A percentile compares a stretch with the other conserved stretches of the same genome.
These are phyloP conservation scores for Hymenoscyphus scutula DNA, from an alignment of 2,329 filamentous ascomycete genomes.

Conservation along the genomic window DNA sequence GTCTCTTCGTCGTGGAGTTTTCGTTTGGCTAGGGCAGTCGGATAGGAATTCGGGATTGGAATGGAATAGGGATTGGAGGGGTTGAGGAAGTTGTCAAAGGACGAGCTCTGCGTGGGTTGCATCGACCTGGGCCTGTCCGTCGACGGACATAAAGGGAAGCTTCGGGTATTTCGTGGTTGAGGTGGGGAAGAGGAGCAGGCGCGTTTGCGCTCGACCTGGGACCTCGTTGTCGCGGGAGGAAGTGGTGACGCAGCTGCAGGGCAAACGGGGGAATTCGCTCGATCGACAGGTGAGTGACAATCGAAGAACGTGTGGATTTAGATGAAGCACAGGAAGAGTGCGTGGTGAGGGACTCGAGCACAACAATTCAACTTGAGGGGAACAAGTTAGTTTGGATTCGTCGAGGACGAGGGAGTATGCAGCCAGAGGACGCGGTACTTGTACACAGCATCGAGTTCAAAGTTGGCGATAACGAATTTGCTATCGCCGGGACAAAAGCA, in stretches of 20 bases:
- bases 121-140: constrained; percentile 32
- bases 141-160: constrained; percentile 22
- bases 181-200: background rate
- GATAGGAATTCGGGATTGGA: background rate
- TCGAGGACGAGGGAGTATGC: background rate
- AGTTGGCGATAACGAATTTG: background rate
- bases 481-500: constrained; percentile 10
- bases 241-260: background rate
- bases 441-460: background rate
- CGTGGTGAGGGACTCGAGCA: background rate
- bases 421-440: background rate
- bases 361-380: background rate
- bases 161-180: background rate
- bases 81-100: constrained; percentile 24
- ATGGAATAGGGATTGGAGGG: constrained; percentile 9
- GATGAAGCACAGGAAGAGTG: background rate
- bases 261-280: background rate
- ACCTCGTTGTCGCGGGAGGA: background rate
- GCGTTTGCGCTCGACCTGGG: background rate
- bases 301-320: background rate
- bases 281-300: background rate
- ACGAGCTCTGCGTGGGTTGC: constrained; percentile 30
- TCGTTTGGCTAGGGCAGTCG: constrained; percentile 22
- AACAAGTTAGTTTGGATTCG: background rate
- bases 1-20: constrained; percentile 23